Base-by-base conservation (phyloP, 176 grass and related monocot genomes). In the Thinopyrum elongatum region DNA sequence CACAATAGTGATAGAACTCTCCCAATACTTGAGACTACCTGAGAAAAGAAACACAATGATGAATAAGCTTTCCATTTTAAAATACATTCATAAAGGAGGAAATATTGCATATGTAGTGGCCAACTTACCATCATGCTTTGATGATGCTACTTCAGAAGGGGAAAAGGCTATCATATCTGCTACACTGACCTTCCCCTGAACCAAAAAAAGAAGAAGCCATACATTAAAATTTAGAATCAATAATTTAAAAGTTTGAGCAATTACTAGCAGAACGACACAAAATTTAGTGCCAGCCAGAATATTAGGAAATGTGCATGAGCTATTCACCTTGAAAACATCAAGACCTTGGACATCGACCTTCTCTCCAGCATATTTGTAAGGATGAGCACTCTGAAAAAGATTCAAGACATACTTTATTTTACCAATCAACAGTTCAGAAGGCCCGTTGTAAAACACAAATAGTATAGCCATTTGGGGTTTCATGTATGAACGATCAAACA, bases 281-380 rank as follows among this genome's bases (percentile, higher is more conserved):
- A 86, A 17, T 33, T 35, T 85, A 86, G 30, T 47, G 14, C 14
- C 34, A 26, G 65, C 0, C 8, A 71, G 73, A 78, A 63, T 65
- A 63, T 7, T 55, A 81, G 60, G 22, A 7, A 82, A 81, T 67
- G 22, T 71, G 31, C 10, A 64, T 76, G 57, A 28, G 65, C 35
- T 65, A 30, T 57, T 75, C 83, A 98, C 95, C 89, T 98, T 98
- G 41, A 98, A 93, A 89, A 95, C 90, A 57, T 98, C 94, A 82
- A 91, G 78, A 70, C 88, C 93, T 91, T 95, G 96, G 30, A 94
- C 88, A 82, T 95, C 93, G 13, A 98, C 88, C 90, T 95, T 98
- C 79, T 98, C 96, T 68, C 96, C 96, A 82, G 93, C 93, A 88
- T 95, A 95, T 80, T 95, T 98, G 75, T 95, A 93, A 53, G 90